Evolutionary conservation across 768 basidiomycete species (phyloP), one percentile per base, ranked within the genome.

Genomic region (Galerina marginata): DNA sequence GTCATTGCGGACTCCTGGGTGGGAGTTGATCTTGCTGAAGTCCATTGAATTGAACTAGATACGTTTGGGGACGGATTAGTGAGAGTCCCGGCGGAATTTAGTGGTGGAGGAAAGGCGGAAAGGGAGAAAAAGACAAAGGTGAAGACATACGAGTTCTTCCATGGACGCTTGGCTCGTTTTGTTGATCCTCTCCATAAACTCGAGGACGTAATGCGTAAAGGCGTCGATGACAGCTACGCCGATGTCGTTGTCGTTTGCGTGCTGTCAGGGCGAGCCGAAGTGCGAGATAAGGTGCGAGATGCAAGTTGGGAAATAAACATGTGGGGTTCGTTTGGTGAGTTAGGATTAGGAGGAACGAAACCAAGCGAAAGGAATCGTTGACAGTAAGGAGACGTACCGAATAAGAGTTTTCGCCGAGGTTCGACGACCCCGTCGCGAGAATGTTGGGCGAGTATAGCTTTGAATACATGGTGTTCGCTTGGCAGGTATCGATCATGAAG

Each of bases 401-500:
- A 69, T 96, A 99, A 1, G 95, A 97, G 70, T 89, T 97, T 75
- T 99, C 91, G 42, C 84, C 90, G 26, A 96, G 77, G 52, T 84
- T 76, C 9, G 93, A 92, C 0, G 93, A 95, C 0, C 94, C 96
- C 0, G 94, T 95, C 0, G 96, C 93, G 3, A 96, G 84, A 51
- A 98, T 89, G 65, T 96, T 93, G 0, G 95, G 95, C 1, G 94
- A 95, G 74, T 96, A 96, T 65, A 96, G 86, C 70, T 95, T 92
- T 53, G 89, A 87, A 70, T 93, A 98, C 88, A 99, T 89, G 4
- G 93, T 93, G 71, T 94, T 96, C 26, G 96, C 97, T 75, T 99
- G 95, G 71, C 96, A 99, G 0, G 96, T 99, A 69, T 99, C 96
- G 60, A 96, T 89, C 92, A 99, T 98, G 80, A 96, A 97, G 69